These are phyloP conservation scores for Leccinum disarticulatum DNA, from an alignment of 768 basidiomycete species.

Conservation along the genomic window DNA sequence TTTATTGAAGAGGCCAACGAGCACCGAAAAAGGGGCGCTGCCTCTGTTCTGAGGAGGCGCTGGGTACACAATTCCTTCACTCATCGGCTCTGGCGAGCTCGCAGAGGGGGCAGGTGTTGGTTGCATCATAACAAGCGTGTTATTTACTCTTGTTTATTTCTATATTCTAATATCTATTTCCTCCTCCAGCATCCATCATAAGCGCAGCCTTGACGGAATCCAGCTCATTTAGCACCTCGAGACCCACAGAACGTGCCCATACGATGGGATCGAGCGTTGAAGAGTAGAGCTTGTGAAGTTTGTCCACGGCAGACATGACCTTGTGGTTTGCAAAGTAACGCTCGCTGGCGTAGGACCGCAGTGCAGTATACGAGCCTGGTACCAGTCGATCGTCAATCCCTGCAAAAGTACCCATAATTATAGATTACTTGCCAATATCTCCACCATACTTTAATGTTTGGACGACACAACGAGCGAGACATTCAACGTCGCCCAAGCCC, in stretches of 20 bases:
- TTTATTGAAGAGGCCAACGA: conserved; percentile 72
- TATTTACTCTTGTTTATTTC: neutral
- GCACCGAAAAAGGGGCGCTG: conserved; percentile 67
- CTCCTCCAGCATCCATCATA: conserved; percentile 76
- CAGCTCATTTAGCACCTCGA: conserved; percentile 91
- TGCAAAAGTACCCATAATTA: neutral
- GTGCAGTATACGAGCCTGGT: conserved; percentile 70
- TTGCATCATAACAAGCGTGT: conserved; percentile 42
- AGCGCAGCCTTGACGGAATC: conserved; percentile 78
- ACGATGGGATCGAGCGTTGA: conserved; percentile 68
- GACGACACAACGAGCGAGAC: conserved; percentile 65
- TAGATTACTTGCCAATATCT: conserved; percentile 67
- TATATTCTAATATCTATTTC: neutral
- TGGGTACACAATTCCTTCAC: conserved; percentile 40
- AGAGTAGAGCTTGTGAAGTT: conserved; percentile 85
- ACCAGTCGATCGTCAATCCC: neutral
- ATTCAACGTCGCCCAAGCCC: conserved; percentile 84
- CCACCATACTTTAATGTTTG: conserved; percentile 59
- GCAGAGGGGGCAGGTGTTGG: conserved; percentile 68
- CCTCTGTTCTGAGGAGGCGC: conserved; percentile 64
- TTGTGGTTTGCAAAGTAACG: conserved; percentile 88
- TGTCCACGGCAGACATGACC: conserved; percentile 82
- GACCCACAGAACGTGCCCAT: conserved; percentile 82
- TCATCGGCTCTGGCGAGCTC: conserved; percentile 38
- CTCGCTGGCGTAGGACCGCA: conserved; percentile 74